phyloP scores from a whole-genome alignment of 2,329 filamentous ascomycete species.

The Penicillium occitanis region DNA sequence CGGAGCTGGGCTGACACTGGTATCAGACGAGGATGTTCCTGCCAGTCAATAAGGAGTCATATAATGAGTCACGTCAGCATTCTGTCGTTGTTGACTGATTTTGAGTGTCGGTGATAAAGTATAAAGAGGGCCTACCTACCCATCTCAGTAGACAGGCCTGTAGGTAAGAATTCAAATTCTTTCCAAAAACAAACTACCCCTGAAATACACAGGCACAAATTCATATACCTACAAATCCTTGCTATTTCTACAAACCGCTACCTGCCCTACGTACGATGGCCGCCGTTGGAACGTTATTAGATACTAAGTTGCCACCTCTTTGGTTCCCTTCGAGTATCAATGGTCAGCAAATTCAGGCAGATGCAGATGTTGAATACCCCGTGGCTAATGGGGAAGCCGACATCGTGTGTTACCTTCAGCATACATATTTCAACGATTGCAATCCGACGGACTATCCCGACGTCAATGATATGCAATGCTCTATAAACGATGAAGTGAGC shows the following conservation, averaged over 20 bases:
- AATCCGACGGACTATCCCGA: neutral
- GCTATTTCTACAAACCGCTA: neutral
- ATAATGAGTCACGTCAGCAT: neutral
- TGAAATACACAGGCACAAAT: neutral
- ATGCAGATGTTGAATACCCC: neutral
- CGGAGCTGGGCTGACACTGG: neutral
- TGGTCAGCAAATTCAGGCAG: neutral
- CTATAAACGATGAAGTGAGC: neutral
- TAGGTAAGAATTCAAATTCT: neutral
- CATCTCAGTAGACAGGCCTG: neutral
- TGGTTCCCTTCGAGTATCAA: neutral
- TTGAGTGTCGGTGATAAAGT: neutral
- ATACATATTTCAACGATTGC: accelerated
- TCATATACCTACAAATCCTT: neutral
- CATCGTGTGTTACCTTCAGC: neutral
- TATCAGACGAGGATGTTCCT: neutral
- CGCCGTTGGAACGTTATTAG: no score
- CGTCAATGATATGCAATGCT: neutral
- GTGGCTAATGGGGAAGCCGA: neutral
- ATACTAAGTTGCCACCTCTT: neutral
- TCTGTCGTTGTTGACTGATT: neutral
- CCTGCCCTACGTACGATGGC: neutral
- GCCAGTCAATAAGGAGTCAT: neutral
- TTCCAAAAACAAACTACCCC: neutral
- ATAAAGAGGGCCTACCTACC: neutral